Base-by-base conservation (phyloP, 2,329 filamentous ascomycete genomes). In the Herpotrichia juniperi region DNA sequence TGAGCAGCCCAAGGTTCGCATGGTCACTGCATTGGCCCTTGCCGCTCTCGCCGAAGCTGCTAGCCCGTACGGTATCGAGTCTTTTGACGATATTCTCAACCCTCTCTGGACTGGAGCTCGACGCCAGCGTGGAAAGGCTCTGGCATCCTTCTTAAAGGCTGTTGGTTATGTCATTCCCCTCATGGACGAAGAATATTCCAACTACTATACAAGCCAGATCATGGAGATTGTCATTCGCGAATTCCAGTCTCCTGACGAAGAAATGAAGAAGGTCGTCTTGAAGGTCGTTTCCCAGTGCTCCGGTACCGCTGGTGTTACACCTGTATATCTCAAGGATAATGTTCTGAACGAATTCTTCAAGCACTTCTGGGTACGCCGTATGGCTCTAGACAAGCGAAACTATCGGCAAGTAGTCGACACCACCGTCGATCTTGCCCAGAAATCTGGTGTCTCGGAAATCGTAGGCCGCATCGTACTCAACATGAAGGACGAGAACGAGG, bases 121-220 rank as follows among this genome's bases (percentile, higher is more conserved):
- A 58, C 97, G 97, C 77, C 94, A 99, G 76, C 87, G 94, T 69
- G 94, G 94, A 57, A 99, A 99, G 74, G 93, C 93, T 64, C 82
- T 99, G 39, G 93, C 94, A 21, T 93, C 92, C 12, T 99, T 97
- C 76, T 81, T 99, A 56, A 99, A 99, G 78, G 94, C 94, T 42
- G 93, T 99, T 37, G 94, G 94, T 22, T 97, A 94, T 73, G 96
- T 99, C 69, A 97, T 99, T 57, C 94, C 94, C 4, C 84, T 99
- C 46, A 99, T 99, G 94, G 94, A 99, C 77, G 94, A 99, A 76
- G 94, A 99, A 71, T 97, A 97, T 73, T 93, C 94, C 76, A 97
- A 97, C 73, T 99, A 99, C 78, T 99, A 99, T 70, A 97, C 94
- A 8, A 91, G 87, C 62, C 93, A 99, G 74, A 97, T 99, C 67